These are phyloP conservation scores for Emmonsia crescens DNA, from an alignment of 2,329 filamentous ascomycete genomes.

Conservation along the genomic window DNA sequence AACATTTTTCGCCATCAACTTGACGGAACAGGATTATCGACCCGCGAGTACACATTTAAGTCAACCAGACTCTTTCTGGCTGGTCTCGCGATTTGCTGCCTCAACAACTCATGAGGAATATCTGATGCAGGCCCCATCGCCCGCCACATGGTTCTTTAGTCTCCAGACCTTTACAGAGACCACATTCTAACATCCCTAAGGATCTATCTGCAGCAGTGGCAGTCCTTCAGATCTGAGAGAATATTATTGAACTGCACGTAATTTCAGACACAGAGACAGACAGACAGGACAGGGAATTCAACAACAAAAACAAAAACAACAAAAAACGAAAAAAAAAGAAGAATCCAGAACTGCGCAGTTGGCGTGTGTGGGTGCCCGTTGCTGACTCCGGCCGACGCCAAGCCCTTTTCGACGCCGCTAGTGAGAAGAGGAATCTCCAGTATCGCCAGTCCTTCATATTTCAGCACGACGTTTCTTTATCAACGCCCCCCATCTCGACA, in stretches of 20 bases:
- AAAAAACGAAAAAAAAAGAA: not conserved
- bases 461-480: slow-evolving; percentile 7
- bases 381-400: slow-evolving; percentile 5
- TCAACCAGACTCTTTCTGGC: not conserved
- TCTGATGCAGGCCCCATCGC: not conserved
- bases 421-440: slow-evolving; percentile 6
- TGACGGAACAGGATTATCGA: not conserved
- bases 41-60: not conserved
- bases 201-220: not conserved
- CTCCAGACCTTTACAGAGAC: not conserved
- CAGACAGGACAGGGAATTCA: not conserved
- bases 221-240: not conserved
- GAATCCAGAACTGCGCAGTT: slow-evolving; percentile 7
- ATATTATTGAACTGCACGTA: not conserved
- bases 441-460: not conserved
- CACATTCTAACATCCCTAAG: too few relatives aligned
- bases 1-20: not conserved
- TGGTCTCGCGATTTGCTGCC: not conserved
- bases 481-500: slow-evolving; percentile 9
- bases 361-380: slow-evolving; percentile 11
- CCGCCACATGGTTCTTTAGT: not conserved
- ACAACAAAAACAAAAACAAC: not conserved
- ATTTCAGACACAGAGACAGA: not conserved
- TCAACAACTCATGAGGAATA: not conserved
- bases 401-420: slow-evolving; percentile 9